Conservation (phyloP, 2,329 filamentous ascomycete genomes). For the Penicillium janthinellum region DNA sequence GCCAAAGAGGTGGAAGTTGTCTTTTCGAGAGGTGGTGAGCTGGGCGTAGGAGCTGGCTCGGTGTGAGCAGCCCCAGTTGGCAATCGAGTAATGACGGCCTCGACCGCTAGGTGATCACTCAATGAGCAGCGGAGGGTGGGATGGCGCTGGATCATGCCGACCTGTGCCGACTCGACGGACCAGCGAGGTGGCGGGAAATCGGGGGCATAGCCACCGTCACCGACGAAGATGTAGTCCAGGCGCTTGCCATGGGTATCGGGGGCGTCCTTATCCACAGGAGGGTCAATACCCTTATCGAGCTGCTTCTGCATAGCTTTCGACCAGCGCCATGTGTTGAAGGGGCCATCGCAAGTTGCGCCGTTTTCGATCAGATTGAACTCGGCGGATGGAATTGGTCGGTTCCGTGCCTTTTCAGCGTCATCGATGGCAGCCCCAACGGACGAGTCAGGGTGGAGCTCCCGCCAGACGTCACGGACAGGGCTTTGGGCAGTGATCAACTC, state of each 20-base stretch:
- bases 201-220: conserved; percentile 50
- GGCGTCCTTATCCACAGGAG: conserved; percentile 64
- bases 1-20: conserved; percentile 20
- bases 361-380: conserved; percentile 77
- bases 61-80: conserved; percentile 1
- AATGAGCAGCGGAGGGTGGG: conserved; percentile 80
- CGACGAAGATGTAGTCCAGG: conserved; percentile 92
- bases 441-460: conserved; percentile 77
- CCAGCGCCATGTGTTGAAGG: conserved; percentile 94
- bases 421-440: conserved; percentile 74
- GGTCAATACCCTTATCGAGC: conserved; percentile 65
- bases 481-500: conserved; percentile 77
- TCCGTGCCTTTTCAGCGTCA: conserved; percentile 65
- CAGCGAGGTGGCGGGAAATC: conserved; percentile 53
- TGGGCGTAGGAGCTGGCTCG: conserved; percentile 9
- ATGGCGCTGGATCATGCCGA: conserved; percentile 81
- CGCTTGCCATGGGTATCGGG: conserved; percentile 77
- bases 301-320: conserved; percentile 68
- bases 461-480: conserved; percentile 81
- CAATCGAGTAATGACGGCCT: conserved; percentile 67
- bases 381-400: conserved; percentile 70
- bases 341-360: conserved; percentile 82
- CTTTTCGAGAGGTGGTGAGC: conserved; percentile 18
- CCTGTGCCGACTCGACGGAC: conserved; percentile 69
- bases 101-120: conserved; percentile 92